These are phyloP conservation scores for Globisporangium radiosum DNA, from an alignment of 352 stramenopile genomes.

Conservation along the genomic window DNA sequence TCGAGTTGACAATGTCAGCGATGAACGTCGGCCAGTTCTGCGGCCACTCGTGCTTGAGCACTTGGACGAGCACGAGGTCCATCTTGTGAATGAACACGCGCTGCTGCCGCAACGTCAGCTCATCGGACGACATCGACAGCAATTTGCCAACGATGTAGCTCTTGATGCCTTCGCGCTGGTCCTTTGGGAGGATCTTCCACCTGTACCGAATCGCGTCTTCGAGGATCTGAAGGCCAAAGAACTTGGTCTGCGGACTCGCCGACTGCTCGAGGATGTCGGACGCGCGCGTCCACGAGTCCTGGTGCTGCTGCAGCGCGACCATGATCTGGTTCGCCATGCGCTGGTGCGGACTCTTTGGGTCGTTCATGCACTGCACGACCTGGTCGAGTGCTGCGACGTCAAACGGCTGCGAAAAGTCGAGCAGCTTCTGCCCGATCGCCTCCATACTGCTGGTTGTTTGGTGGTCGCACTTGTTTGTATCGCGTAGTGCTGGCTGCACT, in stretches of 20 bases:
- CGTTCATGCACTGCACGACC: constrained; percentile 95
- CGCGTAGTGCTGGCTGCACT: too few relatives aligned
- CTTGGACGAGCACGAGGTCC: constrained; percentile 95
- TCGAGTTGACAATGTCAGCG: constrained; percentile 91
- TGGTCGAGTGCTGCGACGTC: constrained; percentile 95
- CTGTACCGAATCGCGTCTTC: constrained; percentile 96
- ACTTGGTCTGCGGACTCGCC: constrained; percentile 85
- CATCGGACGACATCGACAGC: constrained; percentile 89
- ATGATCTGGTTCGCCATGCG: constrained; percentile 91
- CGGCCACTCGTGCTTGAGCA: constrained; percentile 99
- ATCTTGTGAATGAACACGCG: constrained; percentile 94
- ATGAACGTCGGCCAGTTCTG: constrained; percentile 99
- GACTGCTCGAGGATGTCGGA: constrained; percentile 96
- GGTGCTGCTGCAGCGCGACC: constrained; percentile 91
- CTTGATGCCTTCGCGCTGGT: constrained; percentile 98
- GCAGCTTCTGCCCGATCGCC: constrained; percentile 84
- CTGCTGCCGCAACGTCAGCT: constrained; percentile 83
- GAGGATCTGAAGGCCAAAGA: constrained; percentile 93
- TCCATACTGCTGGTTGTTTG: constrained; percentile 53
- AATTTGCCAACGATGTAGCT: constrained; percentile 98
- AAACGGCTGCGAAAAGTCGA: constrained; percentile 94
- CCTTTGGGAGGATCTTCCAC: constrained; percentile 95
- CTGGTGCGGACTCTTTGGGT: constrained; percentile 92
- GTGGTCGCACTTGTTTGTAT: neutral
- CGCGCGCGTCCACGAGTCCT: constrained; percentile 89